phyloP scores from a whole-genome alignment of 371 early-diverging fungal genomes.

The Mortierella sp. region DNA sequence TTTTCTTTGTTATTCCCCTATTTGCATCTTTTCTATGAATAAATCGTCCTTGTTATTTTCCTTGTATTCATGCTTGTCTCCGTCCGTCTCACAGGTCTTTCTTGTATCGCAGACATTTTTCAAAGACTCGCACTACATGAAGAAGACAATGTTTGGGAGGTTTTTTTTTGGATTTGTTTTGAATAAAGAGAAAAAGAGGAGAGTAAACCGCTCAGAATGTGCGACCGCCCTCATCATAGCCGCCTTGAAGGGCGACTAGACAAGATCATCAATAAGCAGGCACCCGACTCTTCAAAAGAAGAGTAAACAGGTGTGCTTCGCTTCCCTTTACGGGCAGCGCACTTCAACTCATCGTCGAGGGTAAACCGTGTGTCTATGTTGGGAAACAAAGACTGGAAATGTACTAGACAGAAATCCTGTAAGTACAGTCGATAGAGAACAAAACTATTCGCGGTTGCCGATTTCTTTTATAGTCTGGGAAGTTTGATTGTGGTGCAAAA shows the following conservation, averaged over 20 bases:
- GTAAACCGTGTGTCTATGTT: conserved; percentile 61
- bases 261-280: conserved; percentile 60
- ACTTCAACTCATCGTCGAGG: conserved; percentile 60
- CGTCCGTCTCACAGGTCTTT: too few relatives aligned
- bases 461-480: conserved; percentile 25
- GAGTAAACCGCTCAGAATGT: conserved; percentile 58
- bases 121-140: too few relatives aligned
- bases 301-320: conserved; percentile 27
- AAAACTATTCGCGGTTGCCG: conserved; percentile 6
- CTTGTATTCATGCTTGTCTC: not conserved
- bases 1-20: not conserved
- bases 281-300: conserved; percentile 16
- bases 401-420: conserved; percentile 61
- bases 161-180: too few relatives aligned
- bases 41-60: not conserved
- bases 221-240: conserved; percentile 58
- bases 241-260: conserved; percentile 36
- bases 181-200: not conserved
- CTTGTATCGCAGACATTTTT: too few relatives aligned
- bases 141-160: too few relatives aligned
- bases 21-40: not conserved
- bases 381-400: conserved; percentile 60
- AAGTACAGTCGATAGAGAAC: conserved; percentile 60
- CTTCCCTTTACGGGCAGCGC: conserved; percentile 62
- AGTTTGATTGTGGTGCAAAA: not conserved